phyloP scores from a whole-genome alignment of 371 early-diverging fungal genomes.

The Thermomucor indicae-seudaticae region DNA sequence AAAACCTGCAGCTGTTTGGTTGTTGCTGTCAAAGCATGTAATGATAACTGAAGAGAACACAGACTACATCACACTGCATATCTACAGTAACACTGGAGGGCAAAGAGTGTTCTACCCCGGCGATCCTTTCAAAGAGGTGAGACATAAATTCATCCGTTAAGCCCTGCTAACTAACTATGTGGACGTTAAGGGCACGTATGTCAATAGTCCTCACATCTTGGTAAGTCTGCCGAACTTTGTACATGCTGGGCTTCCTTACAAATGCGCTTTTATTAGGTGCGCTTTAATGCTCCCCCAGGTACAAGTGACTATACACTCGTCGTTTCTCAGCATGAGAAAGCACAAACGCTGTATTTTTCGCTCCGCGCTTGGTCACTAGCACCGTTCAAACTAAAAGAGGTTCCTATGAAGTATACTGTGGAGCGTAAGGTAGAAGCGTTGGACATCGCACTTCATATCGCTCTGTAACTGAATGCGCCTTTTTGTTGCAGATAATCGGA shows the following conservation, averaged over 20 bases:
- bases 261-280: conserved; percentile 38
- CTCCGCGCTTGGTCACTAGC: conserved; percentile 68
- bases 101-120: conserved; percentile 76
- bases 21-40: conserved; percentile 81
- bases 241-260: conserved; percentile 3
- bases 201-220: conserved; percentile 83
- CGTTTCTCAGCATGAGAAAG: conserved; percentile 76
- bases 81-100: conserved; percentile 69
- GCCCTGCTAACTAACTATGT: neutral
- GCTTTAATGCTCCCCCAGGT: conserved; percentile 67
- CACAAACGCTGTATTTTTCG: conserved; percentile 66
- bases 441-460: too few relatives aligned
- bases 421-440: conserved; percentile 53
- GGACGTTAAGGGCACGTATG: conserved; percentile 66
- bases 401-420: conserved; percentile 58
- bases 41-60: conserved; percentile 75
- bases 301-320: conserved; percentile 69
- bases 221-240: conserved; percentile 26
- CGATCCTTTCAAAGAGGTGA: conserved; percentile 54
- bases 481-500: conserved; percentile 41
- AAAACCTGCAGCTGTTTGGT: conserved; percentile 64
- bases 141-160: conserved; percentile 1
- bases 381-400: conserved; percentile 59
- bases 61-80: conserved; percentile 82
- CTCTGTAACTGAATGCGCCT: too few relatives aligned